Conservation (phyloP, 176 grass and related monocot species). For the Calamus simplicifolius region DNA sequence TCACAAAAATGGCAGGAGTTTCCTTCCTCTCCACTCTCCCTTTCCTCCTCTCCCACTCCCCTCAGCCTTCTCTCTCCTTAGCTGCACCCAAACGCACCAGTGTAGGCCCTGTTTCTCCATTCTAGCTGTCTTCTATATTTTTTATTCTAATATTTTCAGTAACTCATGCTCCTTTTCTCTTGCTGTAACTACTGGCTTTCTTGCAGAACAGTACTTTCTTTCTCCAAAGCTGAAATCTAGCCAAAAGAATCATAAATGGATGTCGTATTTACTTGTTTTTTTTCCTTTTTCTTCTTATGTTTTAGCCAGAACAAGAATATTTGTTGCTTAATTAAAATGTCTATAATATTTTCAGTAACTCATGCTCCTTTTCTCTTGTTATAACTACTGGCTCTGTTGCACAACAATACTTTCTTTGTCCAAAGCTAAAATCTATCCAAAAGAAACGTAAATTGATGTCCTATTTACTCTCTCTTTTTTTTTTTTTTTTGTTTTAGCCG, state of each 20-base stretch:
- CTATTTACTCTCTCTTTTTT: no score
- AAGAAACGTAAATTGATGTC: no score
- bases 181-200: no score
- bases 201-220: neutral
- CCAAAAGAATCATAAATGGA: no score
- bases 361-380: no score
- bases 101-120: neutral
- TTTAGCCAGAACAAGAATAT: neutral
- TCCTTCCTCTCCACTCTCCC: conserved; percentile 38
- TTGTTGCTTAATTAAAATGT: no score
- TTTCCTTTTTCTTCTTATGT: neutral
- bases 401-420: neutral
- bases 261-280: no score
- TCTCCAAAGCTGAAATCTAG: neutral
- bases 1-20: conserved; percentile 43
- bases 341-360: no score
- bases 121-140: no score
- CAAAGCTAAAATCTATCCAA: neutral
- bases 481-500: neutral
- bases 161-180: no score
- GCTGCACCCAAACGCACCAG: conserved; percentile 20
- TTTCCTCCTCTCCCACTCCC: conserved; percentile 20
- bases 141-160: no score
- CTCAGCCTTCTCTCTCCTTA: conserved; percentile 13
- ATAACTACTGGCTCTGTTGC: no score